Base-by-base conservation (phyloP, 352 stramenopile genomes). In the Phytopythium boreale region DNA sequence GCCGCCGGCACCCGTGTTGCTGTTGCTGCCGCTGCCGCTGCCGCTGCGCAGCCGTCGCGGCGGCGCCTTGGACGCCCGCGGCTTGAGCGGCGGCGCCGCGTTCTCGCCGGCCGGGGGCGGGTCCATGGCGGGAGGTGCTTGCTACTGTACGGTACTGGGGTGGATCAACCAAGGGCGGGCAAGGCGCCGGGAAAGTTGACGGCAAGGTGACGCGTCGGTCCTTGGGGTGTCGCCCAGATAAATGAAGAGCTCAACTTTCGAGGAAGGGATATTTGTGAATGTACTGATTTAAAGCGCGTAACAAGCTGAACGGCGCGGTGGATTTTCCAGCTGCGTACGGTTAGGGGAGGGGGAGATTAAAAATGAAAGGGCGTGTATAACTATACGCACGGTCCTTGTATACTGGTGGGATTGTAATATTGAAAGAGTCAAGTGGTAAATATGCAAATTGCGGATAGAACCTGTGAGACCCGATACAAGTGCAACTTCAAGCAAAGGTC, bases 21-120 rank as follows among this genome's bases (percentile, higher is more conserved):
- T 69, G 59, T 79, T 88, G 64, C 70, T 82, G 37, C 70, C 64
- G 47, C 76, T 84, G 5, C 83, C 81, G 47, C 77, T 84, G 5
- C 83, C 81, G 46, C 77, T 88, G 8, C 81, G 80, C 56, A 89
- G 56, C 47, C 83, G 69, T 24, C 79, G 69, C 4, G 78, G 77
- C 11, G 76, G 76, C 26, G 27, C 64, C 29, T 0, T 51, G 51
- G 31, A 37, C 62, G 80, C 78, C 31, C 69, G 73, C 15, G 73
- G 64, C 61, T 79, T 63, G 58, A 71, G 79, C 14, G 74, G 76
- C n/a, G 76, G 71, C 56, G 55, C 12, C 20, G 29, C 27, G 29
- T 15, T 31, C 27, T 43, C 31, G 19, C 51, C 51, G 5, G 24
- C 24, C 47, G 47, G 3, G 31, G 20, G 34, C 34, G 34, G 53